Conservation (phyloP, 352 stramenopile species). For the Phytopythium helicoides region DNA sequence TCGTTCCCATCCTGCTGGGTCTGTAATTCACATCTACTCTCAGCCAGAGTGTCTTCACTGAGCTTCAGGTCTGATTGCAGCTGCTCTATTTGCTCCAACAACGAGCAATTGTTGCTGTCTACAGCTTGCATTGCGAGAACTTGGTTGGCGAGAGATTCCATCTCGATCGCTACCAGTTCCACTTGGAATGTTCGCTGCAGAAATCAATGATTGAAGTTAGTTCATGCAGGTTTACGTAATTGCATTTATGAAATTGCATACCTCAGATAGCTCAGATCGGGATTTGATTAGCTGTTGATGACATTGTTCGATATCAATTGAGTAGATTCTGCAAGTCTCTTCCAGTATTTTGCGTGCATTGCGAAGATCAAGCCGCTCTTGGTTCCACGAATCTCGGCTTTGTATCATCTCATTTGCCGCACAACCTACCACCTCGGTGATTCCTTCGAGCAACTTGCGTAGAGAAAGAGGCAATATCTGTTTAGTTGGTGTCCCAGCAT, state of each 20-base stretch:
- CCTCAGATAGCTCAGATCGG: slow-evolving; percentile 24
- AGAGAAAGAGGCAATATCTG: no score
- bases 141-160: slow-evolving; percentile 21
- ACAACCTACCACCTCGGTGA: no score
- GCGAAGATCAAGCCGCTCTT: no score
- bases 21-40: slow-evolving; percentile 18
- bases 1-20: neutral
- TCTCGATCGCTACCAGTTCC: slow-evolving; percentile 16
- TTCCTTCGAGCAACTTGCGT: no score
- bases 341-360: slow-evolving; percentile 14
- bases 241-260: neutral
- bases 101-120: slow-evolving; percentile 11
- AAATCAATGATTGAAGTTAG: slow-evolving; percentile 1
- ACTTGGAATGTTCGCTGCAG: slow-evolving; percentile 18
- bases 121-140: slow-evolving; percentile 15
- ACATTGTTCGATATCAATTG: slow-evolving; percentile 33
- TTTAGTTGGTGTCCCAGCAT: no score
- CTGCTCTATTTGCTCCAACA: slow-evolving; percentile 20
- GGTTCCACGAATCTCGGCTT: no score
- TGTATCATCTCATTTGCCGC: no score
- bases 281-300: slow-evolving; percentile 22
- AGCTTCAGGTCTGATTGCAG: slow-evolving; percentile 10
- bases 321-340: slow-evolving; percentile 24
- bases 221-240: neutral
- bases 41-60: slow-evolving; percentile 14